Evolutionary conservation across 163 green algal species (phyloP).

Genomic region (Chloromonas sp.): DNA sequence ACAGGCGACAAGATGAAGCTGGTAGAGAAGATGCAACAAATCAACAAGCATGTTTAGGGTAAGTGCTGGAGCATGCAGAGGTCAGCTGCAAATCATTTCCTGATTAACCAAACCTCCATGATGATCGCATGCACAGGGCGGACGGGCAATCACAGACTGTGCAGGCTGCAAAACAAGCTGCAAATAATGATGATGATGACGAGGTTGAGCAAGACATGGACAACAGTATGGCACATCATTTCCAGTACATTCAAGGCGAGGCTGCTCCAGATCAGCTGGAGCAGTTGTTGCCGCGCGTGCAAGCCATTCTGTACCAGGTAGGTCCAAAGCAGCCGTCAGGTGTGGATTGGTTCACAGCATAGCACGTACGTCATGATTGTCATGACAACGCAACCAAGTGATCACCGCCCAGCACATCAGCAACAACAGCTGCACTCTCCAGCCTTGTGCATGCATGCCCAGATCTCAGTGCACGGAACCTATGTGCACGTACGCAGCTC

Average conservation of each 20-base stretch:
- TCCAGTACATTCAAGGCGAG: neutral
- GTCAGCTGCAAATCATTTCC: neutral
- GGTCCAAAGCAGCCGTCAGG: too few relatives aligned
- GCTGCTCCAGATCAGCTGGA: neutral
- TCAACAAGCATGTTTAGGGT: neutral
- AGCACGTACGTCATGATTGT: too few relatives aligned
- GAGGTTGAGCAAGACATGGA: neutral
- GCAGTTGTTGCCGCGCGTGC: neutral
- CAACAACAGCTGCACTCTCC: too few relatives aligned
- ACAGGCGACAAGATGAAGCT: neutral
- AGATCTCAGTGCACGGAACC: too few relatives aligned
- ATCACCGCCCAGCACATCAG: too few relatives aligned
- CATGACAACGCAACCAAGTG: too few relatives aligned
- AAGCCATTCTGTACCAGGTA: neutral
- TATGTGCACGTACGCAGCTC: too few relatives aligned
- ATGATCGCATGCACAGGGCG: neutral
- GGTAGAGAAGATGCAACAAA: neutral
- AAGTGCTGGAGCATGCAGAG: neutral
- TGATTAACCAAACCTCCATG: neutral
- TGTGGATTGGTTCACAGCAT: too few relatives aligned
- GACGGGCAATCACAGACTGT: too few relatives aligned
- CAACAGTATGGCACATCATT: neutral
- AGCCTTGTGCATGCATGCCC: too few relatives aligned
- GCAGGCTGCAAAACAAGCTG: too few relatives aligned
- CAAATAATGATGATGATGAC: too few relatives aligned